These are phyloP conservation scores for Salix udensis DNA, from an alignment of 345 rosid genomes.

Conservation along the genomic window DNA sequence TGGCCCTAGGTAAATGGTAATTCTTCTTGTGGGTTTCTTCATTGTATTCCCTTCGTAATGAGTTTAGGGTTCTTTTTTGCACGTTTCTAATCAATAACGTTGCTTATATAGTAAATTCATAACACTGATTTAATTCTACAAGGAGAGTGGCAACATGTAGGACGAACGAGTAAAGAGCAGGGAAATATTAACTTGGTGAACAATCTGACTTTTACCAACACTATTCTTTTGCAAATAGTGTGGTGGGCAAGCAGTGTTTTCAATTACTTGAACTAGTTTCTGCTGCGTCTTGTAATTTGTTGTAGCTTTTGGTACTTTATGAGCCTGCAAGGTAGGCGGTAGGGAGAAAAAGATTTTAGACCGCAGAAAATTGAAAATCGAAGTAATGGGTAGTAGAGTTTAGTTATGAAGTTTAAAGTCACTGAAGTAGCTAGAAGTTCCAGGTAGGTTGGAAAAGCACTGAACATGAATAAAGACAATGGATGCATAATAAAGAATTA, in stretches of 20 bases:
- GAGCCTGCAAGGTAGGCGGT: conserved; percentile 6
- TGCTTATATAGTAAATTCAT: not conserved
- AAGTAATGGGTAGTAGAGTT: not conserved
- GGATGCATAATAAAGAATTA: not conserved
- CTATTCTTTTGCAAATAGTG: not conserved
- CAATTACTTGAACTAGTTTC: not conserved
- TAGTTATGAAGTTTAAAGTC: not conserved
- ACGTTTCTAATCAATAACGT: not conserved
- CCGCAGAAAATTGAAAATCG: not conserved
- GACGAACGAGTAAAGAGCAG: not conserved
- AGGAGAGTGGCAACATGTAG: not conserved
- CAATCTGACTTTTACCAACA: not conserved
- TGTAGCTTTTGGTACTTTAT: not conserved
- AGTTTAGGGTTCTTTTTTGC: not conserved
- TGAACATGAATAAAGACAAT: not conserved
- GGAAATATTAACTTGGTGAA: not conserved
- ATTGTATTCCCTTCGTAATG: not conserved
- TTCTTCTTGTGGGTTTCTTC: not conserved
- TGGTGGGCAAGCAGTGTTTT: not conserved
- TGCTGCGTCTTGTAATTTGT: not conserved
- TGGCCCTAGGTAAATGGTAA: not conserved
- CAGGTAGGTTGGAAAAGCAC: conserved; percentile 16
- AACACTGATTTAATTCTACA: not conserved
- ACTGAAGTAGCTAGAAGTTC: conserved; percentile 1
- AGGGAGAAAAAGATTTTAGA: not conserved